Percentiles rank a stretch among this genome's conserved stretches.
These are phyloP conservation scores for Aspergillus fumigatus DNA, from an alignment of 2,329 filamentous ascomycete species.

Conservation along the genomic window DNA sequence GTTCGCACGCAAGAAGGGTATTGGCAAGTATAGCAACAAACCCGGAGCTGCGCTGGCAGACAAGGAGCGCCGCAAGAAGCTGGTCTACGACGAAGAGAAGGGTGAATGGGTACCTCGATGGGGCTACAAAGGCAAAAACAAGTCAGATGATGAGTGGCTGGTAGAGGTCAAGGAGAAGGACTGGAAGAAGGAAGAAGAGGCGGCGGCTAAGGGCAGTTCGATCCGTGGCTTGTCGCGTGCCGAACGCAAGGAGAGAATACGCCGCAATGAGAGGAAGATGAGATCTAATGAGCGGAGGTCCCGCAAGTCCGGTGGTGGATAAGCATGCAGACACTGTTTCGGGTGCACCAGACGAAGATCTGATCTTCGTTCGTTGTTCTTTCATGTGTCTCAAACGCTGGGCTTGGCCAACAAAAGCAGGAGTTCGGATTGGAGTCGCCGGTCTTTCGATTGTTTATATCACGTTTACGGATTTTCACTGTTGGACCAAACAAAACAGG, in stretches of 20 bases:
- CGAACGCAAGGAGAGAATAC: constrained; percentile 65
- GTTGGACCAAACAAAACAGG: neutral
- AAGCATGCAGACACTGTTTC: constrained; percentile 10
- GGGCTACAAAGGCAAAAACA: constrained; percentile 90
- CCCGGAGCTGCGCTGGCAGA: constrained; percentile 56
- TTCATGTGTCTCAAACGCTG: constrained; percentile 15
- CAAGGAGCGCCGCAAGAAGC: constrained; percentile 60
- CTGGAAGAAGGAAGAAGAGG: constrained; percentile 62
- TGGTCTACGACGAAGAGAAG: constrained; percentile 76
- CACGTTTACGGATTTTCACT: neutral
- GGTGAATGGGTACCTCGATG: constrained; percentile 91
- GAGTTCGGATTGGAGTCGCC: constrained; percentile 22
- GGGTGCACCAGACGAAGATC: neutral
- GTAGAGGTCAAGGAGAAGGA: constrained; percentile 83
- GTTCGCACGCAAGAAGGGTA: constrained; percentile 96
- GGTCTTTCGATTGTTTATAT: constrained; percentile 9
- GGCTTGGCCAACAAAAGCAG: constrained; percentile 13
- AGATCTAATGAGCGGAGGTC: constrained; percentile 59
- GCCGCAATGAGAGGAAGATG: constrained; percentile 60
- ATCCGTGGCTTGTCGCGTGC: constrained; percentile 62
- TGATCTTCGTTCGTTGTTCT: neutral
- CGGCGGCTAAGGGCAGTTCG: constrained; percentile 54
- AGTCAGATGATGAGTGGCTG: constrained; percentile 77
- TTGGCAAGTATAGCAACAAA: constrained; percentile 72
- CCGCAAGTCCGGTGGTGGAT: constrained; percentile 26